Evolutionary conservation across 2,329 filamentous ascomycete genomes (phyloP).

Genomic region (Lachnellula suecica): DNA sequence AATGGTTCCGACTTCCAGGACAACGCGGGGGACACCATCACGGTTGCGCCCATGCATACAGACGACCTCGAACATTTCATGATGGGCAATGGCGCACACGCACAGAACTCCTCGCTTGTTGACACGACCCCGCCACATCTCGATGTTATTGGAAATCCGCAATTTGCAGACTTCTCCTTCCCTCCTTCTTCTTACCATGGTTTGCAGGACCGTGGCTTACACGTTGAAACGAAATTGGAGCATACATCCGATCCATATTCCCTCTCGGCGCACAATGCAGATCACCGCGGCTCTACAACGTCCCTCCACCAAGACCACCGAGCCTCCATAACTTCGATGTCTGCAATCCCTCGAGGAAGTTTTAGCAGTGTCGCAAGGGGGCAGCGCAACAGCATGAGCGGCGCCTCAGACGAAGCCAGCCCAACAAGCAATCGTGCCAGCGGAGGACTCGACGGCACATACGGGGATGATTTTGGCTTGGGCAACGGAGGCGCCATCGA

Average conservation of each 20-base stretch:
- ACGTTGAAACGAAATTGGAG: constrained; percentile 33
- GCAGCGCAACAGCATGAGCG: constrained; percentile 26
- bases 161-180: constrained; percentile 55
- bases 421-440: constrained; percentile 29
- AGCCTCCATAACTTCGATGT: constrained; percentile 23
- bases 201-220: constrained; percentile 39
- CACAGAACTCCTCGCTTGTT: constrained; percentile 17
- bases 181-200: constrained; percentile 41
- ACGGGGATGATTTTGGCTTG: constrained; percentile 57
- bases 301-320: constrained; percentile 23
- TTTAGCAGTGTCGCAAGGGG: constrained; percentile 21
- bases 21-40: constrained; percentile 9
- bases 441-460: constrained; percentile 25
- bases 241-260: constrained; percentile 24
- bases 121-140: constrained; percentile 25
- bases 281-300: constrained; percentile 23
- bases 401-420: constrained; percentile 33
- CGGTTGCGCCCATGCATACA: constrained; percentile 17
- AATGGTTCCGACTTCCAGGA: constrained; percentile 18
- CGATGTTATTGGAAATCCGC: constrained; percentile 27
- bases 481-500: constrained; percentile 46
- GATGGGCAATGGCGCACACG: constrained; percentile 23
- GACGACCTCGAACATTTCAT: constrained; percentile 31
- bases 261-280: constrained; percentile 18
- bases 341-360: constrained; percentile 19